Conservation (phyloP, 768 basidiomycete genomes). For the Tubosaeta sp. region DNA sequence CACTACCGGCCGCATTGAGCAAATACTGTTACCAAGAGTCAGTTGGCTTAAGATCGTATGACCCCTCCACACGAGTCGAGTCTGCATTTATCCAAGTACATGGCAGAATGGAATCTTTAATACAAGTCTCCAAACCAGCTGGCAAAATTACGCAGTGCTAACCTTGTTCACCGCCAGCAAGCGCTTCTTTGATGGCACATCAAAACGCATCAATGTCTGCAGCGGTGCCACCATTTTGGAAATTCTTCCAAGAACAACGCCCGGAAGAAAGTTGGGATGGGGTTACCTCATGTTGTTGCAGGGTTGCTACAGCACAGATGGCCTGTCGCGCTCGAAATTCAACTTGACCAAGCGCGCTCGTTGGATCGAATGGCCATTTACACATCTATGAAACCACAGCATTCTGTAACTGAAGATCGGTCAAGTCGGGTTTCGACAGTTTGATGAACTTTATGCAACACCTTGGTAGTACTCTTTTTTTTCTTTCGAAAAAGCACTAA, state of each 20-base stretch:
- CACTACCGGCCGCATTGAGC: not conserved
- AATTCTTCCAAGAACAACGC: not conserved
- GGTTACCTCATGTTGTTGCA: not conserved
- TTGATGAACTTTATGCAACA: not conserved
- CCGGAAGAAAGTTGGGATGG: not conserved
- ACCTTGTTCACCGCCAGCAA: not conserved
- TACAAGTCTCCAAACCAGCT: not conserved
- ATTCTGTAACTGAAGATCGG: not conserved
- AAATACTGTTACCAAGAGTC: not conserved
- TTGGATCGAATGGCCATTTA: not conserved
- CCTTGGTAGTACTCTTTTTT: not conserved
- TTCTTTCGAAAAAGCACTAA: not conserved
- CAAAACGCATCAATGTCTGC: not conserved
- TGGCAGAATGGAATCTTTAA: not conserved
- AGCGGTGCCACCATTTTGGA: not conserved
- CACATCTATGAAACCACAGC: not conserved
- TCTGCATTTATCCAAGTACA: no score
- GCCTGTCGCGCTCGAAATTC: not conserved
- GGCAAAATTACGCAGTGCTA: not conserved
- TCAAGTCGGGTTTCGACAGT: not conserved
- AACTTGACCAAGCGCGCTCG: not conserved
- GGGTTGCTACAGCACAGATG: not conserved
- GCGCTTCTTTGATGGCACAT: not conserved
- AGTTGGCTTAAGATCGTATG: not conserved
- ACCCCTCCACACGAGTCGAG: no score